A percentile compares a stretch with the other conserved stretches of the same genome.
Evolutionary conservation across 2,329 filamentous ascomycete genomes (phyloP).

Genomic region (Hypoxylon sp.): DNA sequence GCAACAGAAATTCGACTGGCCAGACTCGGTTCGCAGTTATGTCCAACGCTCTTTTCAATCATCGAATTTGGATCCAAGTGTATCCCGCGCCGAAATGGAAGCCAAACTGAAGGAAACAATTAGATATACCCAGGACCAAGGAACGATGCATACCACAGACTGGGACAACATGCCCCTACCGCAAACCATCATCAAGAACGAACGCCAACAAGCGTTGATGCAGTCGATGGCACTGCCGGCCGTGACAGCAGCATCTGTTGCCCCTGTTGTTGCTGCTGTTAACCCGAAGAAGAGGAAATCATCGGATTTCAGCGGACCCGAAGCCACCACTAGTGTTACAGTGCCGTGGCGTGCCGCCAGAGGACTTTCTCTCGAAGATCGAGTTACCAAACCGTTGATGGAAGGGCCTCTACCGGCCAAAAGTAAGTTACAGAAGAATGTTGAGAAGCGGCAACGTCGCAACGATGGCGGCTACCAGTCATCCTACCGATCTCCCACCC

Average conservation of each 20-base stretch:
- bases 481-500: constrained; percentile 67
- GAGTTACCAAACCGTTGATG: constrained; percentile 72
- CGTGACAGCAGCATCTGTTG: constrained; percentile 32
- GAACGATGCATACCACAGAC: constrained; percentile 78
- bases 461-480: constrained; percentile 78
- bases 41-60: constrained; percentile 89
- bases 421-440: constrained; percentile 91
- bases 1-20: constrained; percentile 79
- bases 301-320: constrained; percentile 67
- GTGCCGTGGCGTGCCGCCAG: constrained; percentile 82
- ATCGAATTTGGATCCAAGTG: constrained; percentile 73
- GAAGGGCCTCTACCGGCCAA: constrained; percentile 60
- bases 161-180: constrained; percentile 89
- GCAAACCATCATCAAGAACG: constrained; percentile 82
- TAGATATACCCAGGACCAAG: constrained; percentile 80
- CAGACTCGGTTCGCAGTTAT: constrained; percentile 84
- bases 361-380: constrained; percentile 74
- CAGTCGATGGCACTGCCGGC: constrained; percentile 41
- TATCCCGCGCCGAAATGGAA: constrained; percentile 80
- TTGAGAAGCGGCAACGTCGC: constrained; percentile 90
- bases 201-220: constrained; percentile 67
- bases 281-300: constrained; percentile 86
- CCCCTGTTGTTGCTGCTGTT: constrained; percentile 44
- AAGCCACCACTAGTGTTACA: constrained; percentile 64
- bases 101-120: constrained; percentile 88